Evolutionary conservation across 371 early-diverging fungal species (phyloP).

Genomic region (Coemansia sp.): DNA sequence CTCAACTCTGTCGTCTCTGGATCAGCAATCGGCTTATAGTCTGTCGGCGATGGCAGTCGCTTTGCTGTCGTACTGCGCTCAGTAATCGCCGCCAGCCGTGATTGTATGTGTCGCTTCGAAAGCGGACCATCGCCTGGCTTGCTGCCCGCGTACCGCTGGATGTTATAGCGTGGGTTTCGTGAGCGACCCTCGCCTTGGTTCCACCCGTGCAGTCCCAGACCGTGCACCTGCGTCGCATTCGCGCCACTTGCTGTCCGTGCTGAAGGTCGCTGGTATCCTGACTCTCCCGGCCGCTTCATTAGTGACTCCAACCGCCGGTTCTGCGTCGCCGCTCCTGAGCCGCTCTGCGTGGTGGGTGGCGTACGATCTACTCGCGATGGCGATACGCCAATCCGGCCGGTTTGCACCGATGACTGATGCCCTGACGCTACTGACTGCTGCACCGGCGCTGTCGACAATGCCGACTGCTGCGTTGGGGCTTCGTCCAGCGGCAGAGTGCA

Average conservation of each 20-base stretch:
- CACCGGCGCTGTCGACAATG: neutral
- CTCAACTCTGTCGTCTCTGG: constrained; percentile 28
- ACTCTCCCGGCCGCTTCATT: constrained; percentile 23
- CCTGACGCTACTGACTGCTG: too few species aligned
- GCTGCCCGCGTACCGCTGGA: constrained; percentile 12
- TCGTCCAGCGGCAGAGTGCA: constrained; percentile 36
- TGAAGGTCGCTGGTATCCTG: constrained; percentile 23
- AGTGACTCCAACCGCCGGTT: constrained; percentile 37
- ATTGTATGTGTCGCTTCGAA: constrained; percentile 9
- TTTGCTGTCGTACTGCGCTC: constrained; percentile 16
- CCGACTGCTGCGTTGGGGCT: constrained; percentile 1
- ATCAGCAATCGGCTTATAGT: constrained; percentile 48
- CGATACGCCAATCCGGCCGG: neutral
- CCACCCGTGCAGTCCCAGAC: constrained; percentile 41
- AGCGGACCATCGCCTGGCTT: constrained; percentile 5
- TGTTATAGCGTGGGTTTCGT: neutral
- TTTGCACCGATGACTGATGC: too few species aligned
- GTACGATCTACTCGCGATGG: constrained; percentile 8
- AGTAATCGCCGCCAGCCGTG: constrained; percentile 9
- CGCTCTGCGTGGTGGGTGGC: constrained; percentile 2
- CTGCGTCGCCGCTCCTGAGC: constrained; percentile 1
- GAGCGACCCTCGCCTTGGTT: constrained; percentile 3
- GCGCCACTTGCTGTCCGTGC: constrained; percentile 14
- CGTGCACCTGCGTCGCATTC: constrained; percentile 17
- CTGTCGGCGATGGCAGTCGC: constrained; percentile 31